Base-by-base conservation (phyloP, 257 asterid species). In the Solanum sitiens region DNA sequence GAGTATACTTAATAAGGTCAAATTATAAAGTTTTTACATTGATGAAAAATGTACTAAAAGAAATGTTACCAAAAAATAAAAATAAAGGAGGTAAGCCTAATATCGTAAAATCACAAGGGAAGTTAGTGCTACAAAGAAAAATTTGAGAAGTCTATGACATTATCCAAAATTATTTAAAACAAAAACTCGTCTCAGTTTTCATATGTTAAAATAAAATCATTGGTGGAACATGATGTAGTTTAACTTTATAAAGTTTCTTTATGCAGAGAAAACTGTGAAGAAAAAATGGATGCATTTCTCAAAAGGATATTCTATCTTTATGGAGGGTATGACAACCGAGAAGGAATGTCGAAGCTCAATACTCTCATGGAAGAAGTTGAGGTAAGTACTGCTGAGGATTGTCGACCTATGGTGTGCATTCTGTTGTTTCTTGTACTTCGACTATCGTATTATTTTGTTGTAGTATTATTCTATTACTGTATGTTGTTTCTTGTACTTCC, bases 311-410 rank as follows among this genome's bases (percentile, higher is more conserved):
- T 88, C 87, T 84, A 89, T 86, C 87, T 91, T 82, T 84, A 91
- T 86, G 94, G 93, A 89, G 94, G 94, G 83, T 84, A 61, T 88
- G 89, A 92, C 86, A 92, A 92, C 89, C 87, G 44, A 77, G 92
- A 92, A 56, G 94, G 93, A 86, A 92, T 91, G 93, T 80, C 88
- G 73, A 92, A 91, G 89, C 93, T 92, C 65, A 86, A 75, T 18
- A 86, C 89, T 85, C 91, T 63, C 84, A 92, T 92, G 94, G 90
- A 91, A 88, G 88, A 88, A 87, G 86, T 87, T 39, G 94, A 92
- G 93, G 94, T 92, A 86, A 83, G 89, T 15, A 39, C 23, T 45
- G 27, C 45, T 73, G 39, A 47, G 11, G 37, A 71, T 71, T 50
- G 20, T 39, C 14, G 5, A 10, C 23, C 33, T 33, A 30, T 39